Percentiles rank a stretch among this genome's conserved stretches.
phyloP scores from a whole-genome alignment of 2,329 filamentous ascomycete species.

The Lachnum nothofagi region DNA sequence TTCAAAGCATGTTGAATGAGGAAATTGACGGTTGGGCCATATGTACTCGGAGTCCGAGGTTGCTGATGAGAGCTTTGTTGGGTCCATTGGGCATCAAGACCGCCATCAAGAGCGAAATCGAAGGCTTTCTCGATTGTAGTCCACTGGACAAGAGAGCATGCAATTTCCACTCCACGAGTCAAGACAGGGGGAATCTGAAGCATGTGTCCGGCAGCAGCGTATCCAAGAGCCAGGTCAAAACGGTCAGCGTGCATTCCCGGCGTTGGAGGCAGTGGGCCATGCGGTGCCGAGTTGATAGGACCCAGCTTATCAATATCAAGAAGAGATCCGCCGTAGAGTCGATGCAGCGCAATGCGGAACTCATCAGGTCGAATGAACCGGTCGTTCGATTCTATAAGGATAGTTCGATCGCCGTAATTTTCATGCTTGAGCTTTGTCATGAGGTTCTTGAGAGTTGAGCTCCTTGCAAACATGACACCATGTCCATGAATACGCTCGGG shows the following conservation, averaged over 20 bases:
- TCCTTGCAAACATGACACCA: constrained; percentile 51
- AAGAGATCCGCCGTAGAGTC: constrained; percentile 52
- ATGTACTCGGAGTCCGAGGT: constrained; percentile 38
- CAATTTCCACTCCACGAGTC: constrained; percentile 55
- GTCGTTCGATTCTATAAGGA: constrained; percentile 47
- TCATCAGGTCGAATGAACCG: constrained; percentile 51
- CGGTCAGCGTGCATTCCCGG: constrained; percentile 39
- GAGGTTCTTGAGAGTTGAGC: constrained; percentile 38
- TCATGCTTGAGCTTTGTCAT: constrained; percentile 26
- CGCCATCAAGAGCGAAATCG: constrained; percentile 51
- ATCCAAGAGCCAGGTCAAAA: constrained; percentile 56
- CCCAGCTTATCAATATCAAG: constrained; percentile 32
- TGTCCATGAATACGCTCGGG: constrained; percentile 49
- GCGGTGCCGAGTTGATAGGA: constrained; percentile 9
- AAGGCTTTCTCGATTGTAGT: constrained; percentile 57
- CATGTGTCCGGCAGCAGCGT: constrained; percentile 57
- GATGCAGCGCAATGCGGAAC: constrained; percentile 53
- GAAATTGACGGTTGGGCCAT: constrained; percentile 50
- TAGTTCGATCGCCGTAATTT: constrained; percentile 32
- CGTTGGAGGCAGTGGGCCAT: constrained; percentile 30
- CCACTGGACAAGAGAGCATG: constrained; percentile 55
- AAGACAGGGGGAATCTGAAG: constrained; percentile 52
- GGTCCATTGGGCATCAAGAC: constrained; percentile 36
- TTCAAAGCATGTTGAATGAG: constrained; percentile 52
- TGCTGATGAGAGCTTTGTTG: constrained; percentile 27